These are phyloP conservation scores for Westerdykella aurantiaca DNA, from an alignment of 2,329 filamentous ascomycete species.

Conservation along the genomic window DNA sequence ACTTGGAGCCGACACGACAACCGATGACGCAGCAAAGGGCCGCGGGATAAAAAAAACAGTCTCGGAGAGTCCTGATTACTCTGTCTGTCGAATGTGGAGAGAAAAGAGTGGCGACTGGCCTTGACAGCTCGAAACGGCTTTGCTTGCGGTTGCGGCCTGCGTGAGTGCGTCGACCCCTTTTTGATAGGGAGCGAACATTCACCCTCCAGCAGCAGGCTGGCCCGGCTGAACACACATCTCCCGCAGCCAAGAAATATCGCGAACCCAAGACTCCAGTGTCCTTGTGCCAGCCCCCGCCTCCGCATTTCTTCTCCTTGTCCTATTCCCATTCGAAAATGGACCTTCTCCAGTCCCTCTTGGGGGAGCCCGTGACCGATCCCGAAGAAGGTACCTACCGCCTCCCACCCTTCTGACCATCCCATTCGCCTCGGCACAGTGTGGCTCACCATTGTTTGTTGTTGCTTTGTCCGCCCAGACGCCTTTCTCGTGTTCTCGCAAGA, in stretches of 20 bases:
- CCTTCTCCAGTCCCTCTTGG: slow-evolving; percentile 41
- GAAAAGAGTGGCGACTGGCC: too few species aligned
- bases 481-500: slow-evolving; percentile 78
- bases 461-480: slow-evolving; percentile 57
- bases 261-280: slow-evolving; percentile 4
- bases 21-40: too few species aligned
- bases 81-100: too few species aligned
- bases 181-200: neutral
- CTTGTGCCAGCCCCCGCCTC: neutral
- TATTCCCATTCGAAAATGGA: slow-evolving; percentile 2
- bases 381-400: slow-evolving; percentile 51
- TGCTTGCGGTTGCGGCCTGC: neutral
- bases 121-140: too few species aligned
- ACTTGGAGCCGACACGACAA: too few species aligned
- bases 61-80: too few species aligned
- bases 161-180: too few species aligned
- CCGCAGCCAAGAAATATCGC: slow-evolving; percentile 6
- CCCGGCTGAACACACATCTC: too few species aligned
- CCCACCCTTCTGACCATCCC: neutral
- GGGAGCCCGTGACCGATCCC: slow-evolving; percentile 49
- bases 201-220: too few species aligned
- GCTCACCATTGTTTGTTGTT: neutral
- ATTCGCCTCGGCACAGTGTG: slow-evolving; percentile 11
- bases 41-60: too few species aligned
- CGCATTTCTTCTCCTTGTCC: neutral